A percentile compares a stretch with the other conserved stretches of the same genome.
These are phyloP conservation scores for Pseudocohnilembus persalinus DNA, from an alignment of 169 alveolate genomes.

Conservation along the genomic window DNA sequence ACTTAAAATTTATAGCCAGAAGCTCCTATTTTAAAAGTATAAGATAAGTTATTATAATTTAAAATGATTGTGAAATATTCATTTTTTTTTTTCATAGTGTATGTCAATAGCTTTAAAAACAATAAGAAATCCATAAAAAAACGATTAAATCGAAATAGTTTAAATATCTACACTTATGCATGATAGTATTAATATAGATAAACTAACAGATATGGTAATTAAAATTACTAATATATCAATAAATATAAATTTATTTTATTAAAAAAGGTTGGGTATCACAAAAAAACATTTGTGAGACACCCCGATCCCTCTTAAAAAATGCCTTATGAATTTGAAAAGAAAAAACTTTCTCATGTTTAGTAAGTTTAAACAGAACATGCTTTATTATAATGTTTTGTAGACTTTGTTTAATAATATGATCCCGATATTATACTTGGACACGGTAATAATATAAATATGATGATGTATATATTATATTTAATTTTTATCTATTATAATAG, in stretches of 20 bases:
- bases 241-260: no score
- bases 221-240: no score
- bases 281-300: not conserved
- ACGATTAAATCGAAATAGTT: not conserved
- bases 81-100: not conserved
- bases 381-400: not conserved
- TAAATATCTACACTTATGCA: not conserved
- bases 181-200: not conserved
- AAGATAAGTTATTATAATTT: no score
- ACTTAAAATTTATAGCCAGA: not conserved
- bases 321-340: not conserved
- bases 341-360: not conserved
- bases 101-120: not conserved
- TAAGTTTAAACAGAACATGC: not conserved
- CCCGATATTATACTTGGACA: conserved; percentile 87
- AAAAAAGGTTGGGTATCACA: not conserved
- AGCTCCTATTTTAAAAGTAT: not conserved
- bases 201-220: not conserved
- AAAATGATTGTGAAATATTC: no score
- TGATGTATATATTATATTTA: no score
- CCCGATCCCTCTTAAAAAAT: not conserved
- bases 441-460: no score
- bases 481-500: no score
- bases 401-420: conserved; percentile 39
- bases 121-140: not conserved